phyloP scores from a whole-genome alignment of 768 basidiomycete species.

The Lactifluus piperatus region DNA sequence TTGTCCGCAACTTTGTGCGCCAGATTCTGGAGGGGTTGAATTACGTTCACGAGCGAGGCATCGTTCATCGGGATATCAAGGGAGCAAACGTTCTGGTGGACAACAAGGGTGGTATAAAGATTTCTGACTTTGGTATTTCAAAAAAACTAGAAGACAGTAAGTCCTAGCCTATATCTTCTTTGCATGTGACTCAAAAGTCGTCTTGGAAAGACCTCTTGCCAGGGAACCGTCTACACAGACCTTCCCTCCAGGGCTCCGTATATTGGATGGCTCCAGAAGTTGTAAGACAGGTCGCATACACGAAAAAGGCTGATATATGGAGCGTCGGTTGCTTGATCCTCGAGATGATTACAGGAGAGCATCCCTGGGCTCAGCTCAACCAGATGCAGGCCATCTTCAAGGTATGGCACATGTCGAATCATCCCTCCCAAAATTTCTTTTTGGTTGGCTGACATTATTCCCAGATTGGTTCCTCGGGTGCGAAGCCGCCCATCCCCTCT shows the following conservation, averaged over 20 bases:
- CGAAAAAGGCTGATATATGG: conserved; percentile 93
- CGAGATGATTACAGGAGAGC: conserved; percentile 94
- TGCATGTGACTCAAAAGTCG: background rate
- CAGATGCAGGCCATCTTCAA: conserved; percentile 99
- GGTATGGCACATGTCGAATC: conserved; percentile 33
- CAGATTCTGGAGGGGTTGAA: conserved; percentile 85
- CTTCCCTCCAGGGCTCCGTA: conserved; percentile 93
- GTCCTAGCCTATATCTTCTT: conserved; percentile 27
- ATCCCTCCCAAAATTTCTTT: background rate
- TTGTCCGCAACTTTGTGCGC: conserved; percentile 87
- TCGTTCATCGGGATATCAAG: conserved; percentile 98
- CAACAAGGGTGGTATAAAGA: conserved; percentile 96
- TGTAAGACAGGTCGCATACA: conserved; percentile 91
- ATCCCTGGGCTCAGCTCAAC: conserved; percentile 90
- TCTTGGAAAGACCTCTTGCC: conserved; percentile 33
- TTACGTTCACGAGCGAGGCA: conserved; percentile 88
- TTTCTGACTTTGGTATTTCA: conserved; percentile 93
- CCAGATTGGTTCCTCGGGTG: conserved; percentile 85
- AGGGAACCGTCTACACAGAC: conserved; percentile 72
- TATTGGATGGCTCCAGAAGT: conserved; percentile 99
- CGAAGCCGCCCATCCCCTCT: conserved; percentile 78
- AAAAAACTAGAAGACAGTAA: conserved; percentile 95
- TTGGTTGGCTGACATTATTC: background rate
- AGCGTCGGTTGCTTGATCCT: conserved; percentile 91
- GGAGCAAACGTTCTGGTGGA: conserved; percentile 98